These are phyloP conservation scores for Ophioceras dolichostomum DNA, from an alignment of 2,329 filamentous ascomycete genomes.

Conservation along the genomic window DNA sequence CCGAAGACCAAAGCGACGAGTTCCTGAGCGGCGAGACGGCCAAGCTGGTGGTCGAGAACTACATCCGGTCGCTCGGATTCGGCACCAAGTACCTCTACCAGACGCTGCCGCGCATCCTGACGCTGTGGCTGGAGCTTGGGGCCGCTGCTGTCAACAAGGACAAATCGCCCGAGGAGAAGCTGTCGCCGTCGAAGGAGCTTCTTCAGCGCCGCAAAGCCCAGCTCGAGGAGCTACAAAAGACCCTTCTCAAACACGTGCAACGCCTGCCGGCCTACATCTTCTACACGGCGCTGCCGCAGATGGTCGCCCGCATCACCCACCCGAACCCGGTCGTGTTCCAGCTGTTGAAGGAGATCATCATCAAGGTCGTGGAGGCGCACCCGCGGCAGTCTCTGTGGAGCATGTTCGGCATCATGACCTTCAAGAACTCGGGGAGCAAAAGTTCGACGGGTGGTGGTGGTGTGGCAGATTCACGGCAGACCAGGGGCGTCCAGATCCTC, in stretches of 20 bases:
- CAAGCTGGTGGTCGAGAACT: constrained; percentile 87
- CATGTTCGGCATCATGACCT: constrained; percentile 75
- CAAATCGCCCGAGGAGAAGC: constrained; percentile 43
- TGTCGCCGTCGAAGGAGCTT: constrained; percentile 38
- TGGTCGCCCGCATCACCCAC: constrained; percentile 92
- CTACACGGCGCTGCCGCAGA: constrained; percentile 76
- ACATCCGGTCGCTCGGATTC: constrained; percentile 71
- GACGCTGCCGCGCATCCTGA: constrained; percentile 81
- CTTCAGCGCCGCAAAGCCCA: constrained; percentile 47
- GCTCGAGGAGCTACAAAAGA: constrained; percentile 56
- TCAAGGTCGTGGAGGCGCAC: constrained; percentile 75
- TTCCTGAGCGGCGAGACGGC: constrained; percentile 73
- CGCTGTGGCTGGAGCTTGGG: constrained; percentile 87
- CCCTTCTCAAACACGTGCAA: constrained; percentile 67
- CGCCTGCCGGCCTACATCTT: constrained; percentile 65
- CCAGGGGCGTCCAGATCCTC: constrained; percentile 39
- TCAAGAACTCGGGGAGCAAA: constrained; percentile 56
- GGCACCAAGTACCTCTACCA: constrained; percentile 96
- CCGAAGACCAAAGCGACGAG: constrained; percentile 63
- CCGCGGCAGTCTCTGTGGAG: constrained; percentile 90
- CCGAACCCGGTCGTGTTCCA: constrained; percentile 67
- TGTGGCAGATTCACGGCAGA: no score
- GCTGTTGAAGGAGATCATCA: constrained; percentile 65
- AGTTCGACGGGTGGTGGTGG: no score
- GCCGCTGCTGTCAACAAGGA: constrained; percentile 63